Evolutionary conservation across 1,284 basidiomycete genomes (phyloP).

Genomic region (Pseudomicrostroma phylloplanum): DNA sequence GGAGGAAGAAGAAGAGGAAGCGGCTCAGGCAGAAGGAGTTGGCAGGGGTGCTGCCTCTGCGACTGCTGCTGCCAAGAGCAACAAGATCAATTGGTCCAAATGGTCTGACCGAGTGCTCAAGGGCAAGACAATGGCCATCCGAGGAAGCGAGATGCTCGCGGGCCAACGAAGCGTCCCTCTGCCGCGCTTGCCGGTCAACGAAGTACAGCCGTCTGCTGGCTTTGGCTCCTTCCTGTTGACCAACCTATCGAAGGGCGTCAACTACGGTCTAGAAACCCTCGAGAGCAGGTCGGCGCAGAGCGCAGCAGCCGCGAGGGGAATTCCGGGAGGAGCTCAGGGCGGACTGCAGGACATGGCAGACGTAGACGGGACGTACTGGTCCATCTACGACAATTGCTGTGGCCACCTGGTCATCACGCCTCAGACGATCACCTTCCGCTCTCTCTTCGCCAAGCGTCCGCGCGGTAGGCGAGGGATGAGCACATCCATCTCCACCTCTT

Average conservation of each 20-base stretch:
- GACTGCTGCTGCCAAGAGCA: not conserved
- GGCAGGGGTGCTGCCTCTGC: not conserved
- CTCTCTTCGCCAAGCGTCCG: slow-evolving; percentile 10
- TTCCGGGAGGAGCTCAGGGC: too few relatives aligned
- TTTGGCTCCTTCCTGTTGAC: not conserved
- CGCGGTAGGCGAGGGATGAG: slow-evolving; percentile 2
- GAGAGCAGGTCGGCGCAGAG: not conserved
- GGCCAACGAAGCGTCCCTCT: slow-evolving; percentile 8
- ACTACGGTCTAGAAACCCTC: not conserved
- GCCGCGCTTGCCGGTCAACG: not conserved
- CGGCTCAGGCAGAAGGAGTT: not conserved
- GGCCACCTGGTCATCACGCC: slow-evolving; percentile 14
- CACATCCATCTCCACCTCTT: not conserved
- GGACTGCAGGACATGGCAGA: slow-evolving; percentile 3
- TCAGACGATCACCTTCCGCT: slow-evolving; percentile 9
- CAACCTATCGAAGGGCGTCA: not conserved
- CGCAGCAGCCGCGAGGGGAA: not conserved
- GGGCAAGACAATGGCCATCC: slow-evolving; percentile 7
- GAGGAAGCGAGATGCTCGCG: slow-evolving; percentile 11
- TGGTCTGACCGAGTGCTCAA: slow-evolving; percentile 3
- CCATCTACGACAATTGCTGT: slow-evolving; percentile 9
- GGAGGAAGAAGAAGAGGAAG: not conserved
- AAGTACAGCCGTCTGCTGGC: not conserved
- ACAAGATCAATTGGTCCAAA: slow-evolving; percentile 9
- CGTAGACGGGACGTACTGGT: slow-evolving; percentile 10